Percentiles rank a stretch among this genome's conserved stretches.
Conservation (phyloP, 2,329 filamentous ascomycete genomes). For the Fusarium illudens region DNA sequence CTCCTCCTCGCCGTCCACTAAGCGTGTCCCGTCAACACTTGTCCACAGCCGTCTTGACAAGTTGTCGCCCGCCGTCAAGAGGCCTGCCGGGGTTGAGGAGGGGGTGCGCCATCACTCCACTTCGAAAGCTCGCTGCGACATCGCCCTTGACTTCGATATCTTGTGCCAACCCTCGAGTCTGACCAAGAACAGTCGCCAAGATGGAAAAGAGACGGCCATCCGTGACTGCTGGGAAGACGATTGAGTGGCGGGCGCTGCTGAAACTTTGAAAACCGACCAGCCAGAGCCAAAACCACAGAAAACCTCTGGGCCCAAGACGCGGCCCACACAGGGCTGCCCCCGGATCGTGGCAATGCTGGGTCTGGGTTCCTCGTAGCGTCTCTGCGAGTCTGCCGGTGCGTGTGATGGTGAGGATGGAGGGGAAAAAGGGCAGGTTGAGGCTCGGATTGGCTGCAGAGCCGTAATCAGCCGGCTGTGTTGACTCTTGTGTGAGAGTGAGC, state of each 20-base stretch:
- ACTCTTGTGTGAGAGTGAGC: constrained; percentile 28
- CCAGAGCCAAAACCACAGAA: constrained; percentile 18
- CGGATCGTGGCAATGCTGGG: constrained; percentile 16
- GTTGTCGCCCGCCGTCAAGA: constrained; percentile 32
- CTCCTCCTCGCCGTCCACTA: constrained; percentile 22
- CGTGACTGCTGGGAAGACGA: constrained; percentile 3
- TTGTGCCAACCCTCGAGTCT: constrained; percentile 8
- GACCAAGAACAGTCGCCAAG: neutral
- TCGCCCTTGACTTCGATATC: constrained; percentile 27
- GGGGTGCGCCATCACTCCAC: constrained; percentile 42
- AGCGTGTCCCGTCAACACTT: constrained; percentile 17
- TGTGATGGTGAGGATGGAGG: constrained; percentile 26
- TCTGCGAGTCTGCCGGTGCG: constrained; percentile 21
- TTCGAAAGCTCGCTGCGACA: constrained; percentile 33
- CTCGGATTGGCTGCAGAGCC: constrained; percentile 29
- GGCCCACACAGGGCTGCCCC: constrained; percentile 28
- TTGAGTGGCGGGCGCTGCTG: constrained; percentile 32
- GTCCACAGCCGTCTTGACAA: constrained; percentile 39
- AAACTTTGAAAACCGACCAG: constrained; percentile 26
- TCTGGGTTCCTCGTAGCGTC: constrained; percentile 25
- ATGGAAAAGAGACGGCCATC: neutral
- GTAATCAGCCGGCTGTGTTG: constrained; percentile 32
- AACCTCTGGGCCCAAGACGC: constrained; percentile 12
- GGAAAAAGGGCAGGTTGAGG: constrained; percentile 13
- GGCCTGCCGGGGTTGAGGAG: constrained; percentile 28